Evolutionary conservation across 1,139 yeast genomes (phyloP).

Genomic region (Sugiyamaella pinicola): DNA sequence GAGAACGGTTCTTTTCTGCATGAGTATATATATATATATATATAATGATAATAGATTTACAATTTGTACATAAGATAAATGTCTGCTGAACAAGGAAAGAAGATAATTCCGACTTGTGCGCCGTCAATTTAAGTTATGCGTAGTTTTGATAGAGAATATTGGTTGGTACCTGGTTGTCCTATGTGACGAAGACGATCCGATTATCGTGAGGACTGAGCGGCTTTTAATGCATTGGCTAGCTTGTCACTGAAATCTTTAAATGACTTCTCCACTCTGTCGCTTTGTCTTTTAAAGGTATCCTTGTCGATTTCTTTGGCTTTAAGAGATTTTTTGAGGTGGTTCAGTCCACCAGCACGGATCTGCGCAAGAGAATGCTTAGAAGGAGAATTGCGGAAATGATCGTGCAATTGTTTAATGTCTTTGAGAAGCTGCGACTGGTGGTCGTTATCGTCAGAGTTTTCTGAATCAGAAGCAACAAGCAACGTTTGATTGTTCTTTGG

Average conservation of each 20-base stretch:
- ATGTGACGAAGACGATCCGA: background rate
- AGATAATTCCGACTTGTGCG: too few relatives aligned
- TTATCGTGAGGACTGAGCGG: slow-evolving; percentile 11
- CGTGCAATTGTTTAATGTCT: slow-evolving; percentile 57
- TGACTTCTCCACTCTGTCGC: slow-evolving; percentile 63
- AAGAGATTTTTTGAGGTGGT: slow-evolving; percentile 60
- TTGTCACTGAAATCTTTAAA: slow-evolving; percentile 65
- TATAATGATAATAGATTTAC: slow-evolving; percentile 8
- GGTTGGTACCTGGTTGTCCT: too few relatives aligned
- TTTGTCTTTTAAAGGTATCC: slow-evolving; percentile 47
- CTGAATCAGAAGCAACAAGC: slow-evolving; percentile 71
- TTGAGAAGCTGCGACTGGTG: slow-evolving; percentile 57
- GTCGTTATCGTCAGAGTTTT: slow-evolving; percentile 65
- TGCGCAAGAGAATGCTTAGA: slow-evolving; percentile 57
- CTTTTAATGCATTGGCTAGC: slow-evolving; percentile 59
- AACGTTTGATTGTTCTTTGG: slow-evolving; percentile 71
- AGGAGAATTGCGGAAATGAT: slow-evolving; percentile 61
- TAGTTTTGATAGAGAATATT: too few relatives aligned
- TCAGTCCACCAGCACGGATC: slow-evolving; percentile 63
- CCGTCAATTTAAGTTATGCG: too few relatives aligned
- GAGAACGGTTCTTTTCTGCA: slow-evolving; percentile 8
- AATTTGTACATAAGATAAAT: slow-evolving; percentile 4
- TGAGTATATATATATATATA: slow-evolving; percentile 6
- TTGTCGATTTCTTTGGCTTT: slow-evolving; percentile 49
- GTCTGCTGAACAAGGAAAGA: too few relatives aligned